phyloP scores from a whole-genome alignment of 2,329 filamentous ascomycete species.

The Aphanocladium album region DNA sequence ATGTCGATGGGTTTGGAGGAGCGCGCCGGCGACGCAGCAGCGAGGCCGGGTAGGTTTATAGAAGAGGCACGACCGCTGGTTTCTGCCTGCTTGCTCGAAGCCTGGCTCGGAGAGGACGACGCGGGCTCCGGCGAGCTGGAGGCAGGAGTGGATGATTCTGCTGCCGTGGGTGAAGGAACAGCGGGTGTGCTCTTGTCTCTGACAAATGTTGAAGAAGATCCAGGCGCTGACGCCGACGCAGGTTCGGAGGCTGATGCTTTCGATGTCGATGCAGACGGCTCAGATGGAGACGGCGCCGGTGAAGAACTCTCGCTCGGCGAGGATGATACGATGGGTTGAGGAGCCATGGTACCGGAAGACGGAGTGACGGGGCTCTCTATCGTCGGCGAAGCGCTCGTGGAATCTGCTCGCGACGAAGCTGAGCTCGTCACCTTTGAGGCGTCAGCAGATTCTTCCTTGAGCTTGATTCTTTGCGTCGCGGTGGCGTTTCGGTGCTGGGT shows the following conservation, averaged over 20 bases:
- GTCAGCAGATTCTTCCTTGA: neutral
- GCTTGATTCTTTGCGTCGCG: neutral
- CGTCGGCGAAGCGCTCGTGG: neutral
- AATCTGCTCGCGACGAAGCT: neutral
- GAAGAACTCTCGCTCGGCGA: neutral
- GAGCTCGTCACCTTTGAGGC: neutral
- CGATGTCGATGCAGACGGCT: neutral
- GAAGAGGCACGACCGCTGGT: neutral
- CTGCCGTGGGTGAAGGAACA: neutral
- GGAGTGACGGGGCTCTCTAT: neutral
- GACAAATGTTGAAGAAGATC: neutral
- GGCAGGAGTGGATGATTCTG: neutral
- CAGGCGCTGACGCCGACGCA: neutral
- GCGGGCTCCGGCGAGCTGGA: neutral
- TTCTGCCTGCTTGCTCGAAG: neutral
- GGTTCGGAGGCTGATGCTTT: neutral
- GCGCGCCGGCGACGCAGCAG: neutral
- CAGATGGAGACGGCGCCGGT: neutral
- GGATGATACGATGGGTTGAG: neutral
- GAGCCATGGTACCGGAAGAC: neutral
- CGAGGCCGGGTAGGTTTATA: neutral
- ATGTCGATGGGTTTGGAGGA: neutral
- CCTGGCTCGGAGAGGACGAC: neutral
- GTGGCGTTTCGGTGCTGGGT: neutral
- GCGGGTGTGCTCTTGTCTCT: neutral